Evolutionary conservation across 1,139 yeast species (phyloP).

Genomic region (Candida smagusa): DNA sequence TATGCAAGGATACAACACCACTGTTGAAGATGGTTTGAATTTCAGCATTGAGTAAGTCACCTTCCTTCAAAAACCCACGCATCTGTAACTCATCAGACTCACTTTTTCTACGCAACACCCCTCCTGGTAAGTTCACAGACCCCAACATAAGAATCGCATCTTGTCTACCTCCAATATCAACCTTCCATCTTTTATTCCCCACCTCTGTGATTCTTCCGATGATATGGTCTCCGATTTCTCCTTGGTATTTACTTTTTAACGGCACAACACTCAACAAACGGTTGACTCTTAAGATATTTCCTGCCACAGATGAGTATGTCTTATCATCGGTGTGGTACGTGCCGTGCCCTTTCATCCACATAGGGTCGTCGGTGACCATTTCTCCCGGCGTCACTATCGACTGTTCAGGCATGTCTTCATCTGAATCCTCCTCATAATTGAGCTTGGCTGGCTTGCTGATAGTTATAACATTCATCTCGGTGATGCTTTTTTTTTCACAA

Average conservation of each 20-base stretch:
- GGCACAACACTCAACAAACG: constrained; percentile 84
- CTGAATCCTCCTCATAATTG: constrained; percentile 14
- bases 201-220: constrained; percentile 95
- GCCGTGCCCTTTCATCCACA: constrained; percentile 99
- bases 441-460: constrained; percentile 32
- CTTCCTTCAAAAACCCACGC: constrained; percentile 92
- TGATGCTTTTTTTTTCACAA: constrained; percentile 3
- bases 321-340: constrained; percentile 71
- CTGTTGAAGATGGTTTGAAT: constrained; percentile 87
- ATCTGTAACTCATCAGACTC: constrained; percentile 96
- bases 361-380: constrained; percentile 87
- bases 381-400: constrained; percentile 93
- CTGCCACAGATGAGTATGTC: constrained; percentile 91
- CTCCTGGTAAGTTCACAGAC: constrained; percentile 96
- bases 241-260: constrained; percentile 78
- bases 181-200: constrained; percentile 93
- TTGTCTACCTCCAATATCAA: constrained; percentile 90
- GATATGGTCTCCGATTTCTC: constrained; percentile 96
- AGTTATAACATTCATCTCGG: constrained; percentile 28
- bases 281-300: constrained; percentile 82
- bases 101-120: constrained; percentile 87
- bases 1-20: constrained; percentile 92
- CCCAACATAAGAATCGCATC: constrained; percentile 93
- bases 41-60: constrained; percentile 95
- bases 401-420: constrained; percentile 27